Percentiles rank a stretch among this genome's conserved stretches.
Conservation (phyloP, 176 grass and related monocot genomes). For the Oryza glaberrima region DNA sequence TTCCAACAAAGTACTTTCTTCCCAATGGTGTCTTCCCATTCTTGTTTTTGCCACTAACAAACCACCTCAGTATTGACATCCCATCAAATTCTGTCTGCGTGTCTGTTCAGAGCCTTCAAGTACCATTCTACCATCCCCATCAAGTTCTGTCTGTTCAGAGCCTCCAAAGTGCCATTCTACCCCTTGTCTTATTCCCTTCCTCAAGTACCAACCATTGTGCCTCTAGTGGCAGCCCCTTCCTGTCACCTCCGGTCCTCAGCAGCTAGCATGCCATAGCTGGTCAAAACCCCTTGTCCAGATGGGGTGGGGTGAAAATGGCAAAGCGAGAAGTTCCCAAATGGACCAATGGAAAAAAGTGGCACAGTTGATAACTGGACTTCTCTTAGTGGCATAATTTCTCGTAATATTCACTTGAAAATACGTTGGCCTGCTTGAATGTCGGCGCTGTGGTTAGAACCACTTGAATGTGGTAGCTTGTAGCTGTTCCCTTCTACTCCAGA, state of each 20-base stretch:
- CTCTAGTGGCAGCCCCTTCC: too few relatives aligned
- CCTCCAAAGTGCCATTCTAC: too few relatives aligned
- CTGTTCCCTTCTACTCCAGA: slow-evolving; percentile 28
- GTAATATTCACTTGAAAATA: not conserved
- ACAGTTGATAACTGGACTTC: not conserved
- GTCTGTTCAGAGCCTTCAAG: too few relatives aligned
- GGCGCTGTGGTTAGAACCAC: not conserved
- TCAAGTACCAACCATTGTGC: too few relatives aligned
- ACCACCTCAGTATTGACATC: too few relatives aligned
- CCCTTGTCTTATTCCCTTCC: too few relatives aligned
- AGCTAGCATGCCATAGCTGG: too few relatives aligned
- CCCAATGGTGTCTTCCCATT: not conserved
- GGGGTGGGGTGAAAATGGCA: not conserved
- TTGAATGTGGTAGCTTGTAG: slow-evolving; percentile 4
- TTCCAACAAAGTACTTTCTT: slow-evolving; percentile 8
- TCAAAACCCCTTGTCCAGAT: not conserved
- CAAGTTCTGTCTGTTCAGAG: too few relatives aligned
- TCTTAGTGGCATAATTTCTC: not conserved
- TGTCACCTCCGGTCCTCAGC: too few relatives aligned
- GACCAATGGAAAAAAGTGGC: not conserved
- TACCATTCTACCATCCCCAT: too few relatives aligned
- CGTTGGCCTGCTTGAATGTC: not conserved
- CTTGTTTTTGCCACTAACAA: too few relatives aligned
- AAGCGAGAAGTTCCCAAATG: not conserved
- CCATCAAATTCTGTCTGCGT: too few relatives aligned